Base-by-base conservation (phyloP, 2,329 filamentous ascomycete species). In the Cladophialophora exuberans region DNA sequence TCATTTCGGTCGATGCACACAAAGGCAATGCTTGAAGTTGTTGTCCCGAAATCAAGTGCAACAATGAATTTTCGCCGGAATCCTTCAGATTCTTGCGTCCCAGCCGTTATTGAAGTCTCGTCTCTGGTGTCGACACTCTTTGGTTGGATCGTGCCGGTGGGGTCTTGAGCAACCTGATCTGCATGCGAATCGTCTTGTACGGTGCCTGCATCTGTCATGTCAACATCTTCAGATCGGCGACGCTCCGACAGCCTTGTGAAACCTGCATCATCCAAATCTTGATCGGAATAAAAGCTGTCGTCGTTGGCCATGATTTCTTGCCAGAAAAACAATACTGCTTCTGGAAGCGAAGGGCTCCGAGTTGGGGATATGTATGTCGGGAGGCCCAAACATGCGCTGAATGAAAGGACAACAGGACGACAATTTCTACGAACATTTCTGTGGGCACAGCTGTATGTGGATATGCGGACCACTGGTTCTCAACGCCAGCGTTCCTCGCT, bases 41-140 rank as follows among this genome's bases (percentile, higher is more conserved):
- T 97, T 15, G 93, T 97, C 63, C 93, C 93, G 80, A 97, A 97
- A 75, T 97, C 93, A 70, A 97, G 97, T 63, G 93, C 93, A 51
- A 97, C 92, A 72, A 97, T 97, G 67, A 97, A 80, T 78, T 97
- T 54, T 11, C 38, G 36, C 7, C 17, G 10, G n/a, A 22, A 11
- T 1, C 23, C 22, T 22, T 44, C 26, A 3, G 10, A 36, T 30
- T 44, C 30, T 31, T 31, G 30, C 30, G n/a, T n/a, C n/a, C n/a
- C n/a, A n/a, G n/a, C n/a, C n/a, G n/a, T n/a, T n/a, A 3, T 31
- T 3, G 10, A 31, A 2, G 7, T 7, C 2, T 13, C 7, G 7
- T 38, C 11, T n/a, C 35, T 38, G 35, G 7, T 15, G 18, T 38
- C 35, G 18, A 17, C 11, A 5, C 2, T 2, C 2, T 4, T 13